A percentile compares a stretch with the other conserved stretches of the same genome.
Conservation (phyloP, 2,329 filamentous ascomycete species). For the Aspergillus unguis region DNA sequence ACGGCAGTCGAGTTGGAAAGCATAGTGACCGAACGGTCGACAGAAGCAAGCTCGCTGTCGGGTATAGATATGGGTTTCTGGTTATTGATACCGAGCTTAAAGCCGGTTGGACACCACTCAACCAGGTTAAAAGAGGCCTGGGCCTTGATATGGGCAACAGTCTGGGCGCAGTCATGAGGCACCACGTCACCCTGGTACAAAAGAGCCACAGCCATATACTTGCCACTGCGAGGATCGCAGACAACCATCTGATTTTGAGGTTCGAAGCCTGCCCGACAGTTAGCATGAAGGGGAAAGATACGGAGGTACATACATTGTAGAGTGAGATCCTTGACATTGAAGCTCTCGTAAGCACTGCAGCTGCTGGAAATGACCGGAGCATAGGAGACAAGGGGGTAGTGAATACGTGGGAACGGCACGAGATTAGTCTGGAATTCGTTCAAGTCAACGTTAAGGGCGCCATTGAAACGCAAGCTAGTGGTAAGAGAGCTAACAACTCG, state of each 20-base stretch:
- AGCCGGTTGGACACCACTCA: slow-evolving; percentile 67
- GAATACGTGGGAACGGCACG: slow-evolving; percentile 65
- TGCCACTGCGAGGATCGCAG: slow-evolving; percentile 63
- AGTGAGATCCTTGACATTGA: slow-evolving; percentile 74
- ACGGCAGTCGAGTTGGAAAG: slow-evolving; percentile 91
- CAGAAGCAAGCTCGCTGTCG: slow-evolving; percentile 51
- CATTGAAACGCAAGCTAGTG: slow-evolving; percentile 62
- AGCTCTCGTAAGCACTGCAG: slow-evolving; percentile 81
- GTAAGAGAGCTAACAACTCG: slow-evolving; percentile 67
- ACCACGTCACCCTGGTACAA: slow-evolving; percentile 66
- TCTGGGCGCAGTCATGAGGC: slow-evolving; percentile 58
- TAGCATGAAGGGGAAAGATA: no score
- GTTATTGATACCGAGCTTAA: slow-evolving; percentile 68
- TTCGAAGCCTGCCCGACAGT: slow-evolving; percentile 52
- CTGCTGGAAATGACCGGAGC: slow-evolving; percentile 62
- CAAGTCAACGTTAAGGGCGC: slow-evolving; percentile 64
- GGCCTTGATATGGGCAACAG: slow-evolving; percentile 61
- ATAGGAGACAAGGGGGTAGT: slow-evolving; percentile 64
- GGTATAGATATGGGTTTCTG: slow-evolving; percentile 56
- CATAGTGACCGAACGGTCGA: slow-evolving; percentile 59
- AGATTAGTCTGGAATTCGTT: slow-evolving; percentile 68
- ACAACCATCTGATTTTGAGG: slow-evolving; percentile 69
- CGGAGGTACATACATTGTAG: background rate
- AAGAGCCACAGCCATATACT: slow-evolving; percentile 67
- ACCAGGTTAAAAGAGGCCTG: slow-evolving; percentile 64